These are phyloP conservation scores for Syncephalastrum monosporum DNA, from an alignment of 371 early-diverging fungal species.

Conservation along the genomic window DNA sequence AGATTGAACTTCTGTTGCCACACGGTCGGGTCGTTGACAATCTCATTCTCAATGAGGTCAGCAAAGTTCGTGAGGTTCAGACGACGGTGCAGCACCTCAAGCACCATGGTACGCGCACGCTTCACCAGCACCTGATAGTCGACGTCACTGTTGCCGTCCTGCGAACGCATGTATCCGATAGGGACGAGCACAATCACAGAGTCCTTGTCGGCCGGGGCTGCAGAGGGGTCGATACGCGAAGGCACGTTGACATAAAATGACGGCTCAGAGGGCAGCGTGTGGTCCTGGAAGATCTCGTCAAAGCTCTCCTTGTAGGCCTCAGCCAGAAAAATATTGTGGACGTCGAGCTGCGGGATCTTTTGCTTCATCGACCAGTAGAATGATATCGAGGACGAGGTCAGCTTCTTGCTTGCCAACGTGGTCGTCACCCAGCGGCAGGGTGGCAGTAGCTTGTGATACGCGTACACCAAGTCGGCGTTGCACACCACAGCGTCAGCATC, in stretches of 20 bases:
- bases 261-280: conserved; percentile 46
- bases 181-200: conserved; percentile 61
- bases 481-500: conserved; percentile 62
- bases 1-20: conserved; percentile 65
- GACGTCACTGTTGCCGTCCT: conserved; percentile 9
- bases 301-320: conserved; percentile 58
- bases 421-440: conserved; percentile 45
- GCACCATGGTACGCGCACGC: conserved; percentile 49
- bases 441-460: conserved; percentile 57
- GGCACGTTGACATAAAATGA: conserved; percentile 68
- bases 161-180: conserved; percentile 46
- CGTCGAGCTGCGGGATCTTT: conserved; percentile 48
- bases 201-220: conserved; percentile 56
- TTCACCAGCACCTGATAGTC: conserved; percentile 36
- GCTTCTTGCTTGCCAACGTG: conserved; percentile 40
- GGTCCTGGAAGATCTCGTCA: conserved; percentile 57
- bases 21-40: conserved; percentile 53
- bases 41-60: conserved; percentile 50
- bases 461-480: conserved; percentile 62
- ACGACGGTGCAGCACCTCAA: conserved; percentile 39
- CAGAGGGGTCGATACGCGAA: conserved; percentile 55
- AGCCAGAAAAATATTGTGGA: conserved; percentile 65
- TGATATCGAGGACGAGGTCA: conserved; percentile 59
- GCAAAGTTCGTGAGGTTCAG: conserved; percentile 40
- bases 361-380: conserved; percentile 64